phyloP scores from a whole-genome alignment of 768 basidiomycete species.

The Termitomyces sp. region DNA sequence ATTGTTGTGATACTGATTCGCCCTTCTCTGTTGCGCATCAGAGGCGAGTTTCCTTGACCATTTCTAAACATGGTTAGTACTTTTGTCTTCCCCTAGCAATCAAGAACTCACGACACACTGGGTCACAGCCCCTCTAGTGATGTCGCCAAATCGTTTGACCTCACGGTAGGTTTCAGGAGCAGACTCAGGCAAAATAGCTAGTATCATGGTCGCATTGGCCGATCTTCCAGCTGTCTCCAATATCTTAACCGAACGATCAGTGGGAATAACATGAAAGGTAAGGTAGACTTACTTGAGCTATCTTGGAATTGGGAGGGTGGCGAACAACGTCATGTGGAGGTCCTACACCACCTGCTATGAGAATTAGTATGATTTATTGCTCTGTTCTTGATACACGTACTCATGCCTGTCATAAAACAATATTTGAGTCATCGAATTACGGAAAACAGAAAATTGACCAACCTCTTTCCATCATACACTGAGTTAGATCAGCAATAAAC shows the following conservation, averaged over 20 bases:
- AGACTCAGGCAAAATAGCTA: conserved; percentile 28
- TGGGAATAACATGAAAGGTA: background rate
- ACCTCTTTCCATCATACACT: conserved; percentile 24
- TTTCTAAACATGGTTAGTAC: conserved; percentile 13
- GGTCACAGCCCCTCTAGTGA: conserved; percentile 53
- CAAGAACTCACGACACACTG: conserved; percentile 53
- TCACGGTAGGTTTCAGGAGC: conserved; percentile 23
- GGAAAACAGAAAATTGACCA: background rate
- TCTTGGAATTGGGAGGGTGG: background rate
- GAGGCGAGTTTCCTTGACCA: conserved; percentile 23
- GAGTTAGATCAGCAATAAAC: conserved; percentile 20
- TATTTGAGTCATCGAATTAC: background rate
- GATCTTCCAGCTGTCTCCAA: conserved; percentile 6
- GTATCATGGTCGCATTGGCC: conserved; percentile 17
- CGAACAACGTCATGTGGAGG: conserved; percentile 9
- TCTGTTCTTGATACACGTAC: conserved; percentile 4
- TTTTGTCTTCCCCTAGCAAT: background rate
- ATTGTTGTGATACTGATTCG: conserved; percentile 59
- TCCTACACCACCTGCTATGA: background rate
- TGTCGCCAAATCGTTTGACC: conserved; percentile 34
- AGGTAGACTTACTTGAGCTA: background rate
- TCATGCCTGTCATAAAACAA: conserved; percentile 10
- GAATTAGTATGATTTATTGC: background rate
- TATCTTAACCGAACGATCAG: background rate
- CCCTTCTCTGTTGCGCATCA: conserved; percentile 9